These are phyloP conservation scores for Trifolium pratense DNA, from an alignment of 306 rosid genomes.

Conservation along the genomic window DNA sequence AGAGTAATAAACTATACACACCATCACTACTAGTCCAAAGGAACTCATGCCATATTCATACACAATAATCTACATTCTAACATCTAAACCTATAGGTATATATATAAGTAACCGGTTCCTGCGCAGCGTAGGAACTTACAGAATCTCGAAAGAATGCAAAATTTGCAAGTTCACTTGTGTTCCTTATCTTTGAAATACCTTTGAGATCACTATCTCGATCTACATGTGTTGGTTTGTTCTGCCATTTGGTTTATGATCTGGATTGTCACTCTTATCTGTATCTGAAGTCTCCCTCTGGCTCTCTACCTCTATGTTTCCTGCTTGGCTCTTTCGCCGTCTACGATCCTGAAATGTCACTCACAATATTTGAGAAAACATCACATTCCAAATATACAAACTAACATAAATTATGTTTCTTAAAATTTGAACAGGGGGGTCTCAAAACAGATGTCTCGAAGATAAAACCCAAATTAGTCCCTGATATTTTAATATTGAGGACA, in stretches of 20 bases:
- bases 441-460: not conserved
- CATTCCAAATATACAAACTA: conserved; percentile 25
- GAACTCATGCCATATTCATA: conserved; percentile 44
- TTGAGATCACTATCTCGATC: not conserved
- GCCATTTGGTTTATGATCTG: conserved; percentile 42
- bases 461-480: no score
- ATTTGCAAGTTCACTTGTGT: conserved; percentile 38
- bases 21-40: conserved; percentile 36
- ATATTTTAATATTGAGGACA: no score
- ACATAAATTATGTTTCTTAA: not conserved
- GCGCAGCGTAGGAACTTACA: conserved; percentile 38
- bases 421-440: not conserved
- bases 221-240: conserved; percentile 49
- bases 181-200: conserved; percentile 30
- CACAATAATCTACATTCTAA: conserved; percentile 50
- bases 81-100: conserved; percentile 48
- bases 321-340: conserved; percentile 58
- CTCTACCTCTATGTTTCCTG: conserved; percentile 51
- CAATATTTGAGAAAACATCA: conserved; percentile 28
- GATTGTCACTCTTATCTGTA: conserved; percentile 58
- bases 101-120: conserved; percentile 39
- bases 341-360: conserved; percentile 58
- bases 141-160: conserved; percentile 49
- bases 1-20: conserved; percentile 50
- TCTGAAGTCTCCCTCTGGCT: conserved; percentile 57